Base-by-base conservation (phyloP, 1,139 yeast species). In the Taphrina deformans region DNA sequence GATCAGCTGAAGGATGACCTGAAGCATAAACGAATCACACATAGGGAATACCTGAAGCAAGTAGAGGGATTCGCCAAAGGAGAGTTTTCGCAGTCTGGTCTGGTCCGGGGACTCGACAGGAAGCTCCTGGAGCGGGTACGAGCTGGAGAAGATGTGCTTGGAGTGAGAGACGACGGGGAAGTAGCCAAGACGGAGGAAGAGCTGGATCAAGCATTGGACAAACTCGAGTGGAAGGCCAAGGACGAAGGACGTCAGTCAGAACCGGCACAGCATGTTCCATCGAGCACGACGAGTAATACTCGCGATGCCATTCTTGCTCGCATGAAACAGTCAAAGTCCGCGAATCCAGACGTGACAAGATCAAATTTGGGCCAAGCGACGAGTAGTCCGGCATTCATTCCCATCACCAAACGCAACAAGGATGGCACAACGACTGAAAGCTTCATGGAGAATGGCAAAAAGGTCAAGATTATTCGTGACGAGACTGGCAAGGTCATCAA, bases 41-140 rank as follows among this genome's bases (percentile, higher is more conserved):
- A 61, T 6, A 24, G 48, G 38, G 67, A 65, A n/a, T 66, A 65
- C 41, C 55, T 65, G 23, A 51, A 35, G 16, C 50, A 16, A 18
- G 51, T 40, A 23, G 60, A 38, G 33, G 29, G 58, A 4, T 44
- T 55, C 10, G 62, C 59, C 7, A 23, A 35, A n/a, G 68, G 68
- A 7, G 60, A 60, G 18, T 26, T 66, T 23, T 55, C 21, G 1
- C 51, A 48, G 9, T 41, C 67, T 1, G 64, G 65, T 7, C 26
- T 52, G 18, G 68, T 66, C 5, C 58, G 67, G 2, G 68, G 68
- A 5, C 53, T 66, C 7, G 68, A 66, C 23, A 29, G 66, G 24
- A 58, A 45, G 18, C 61, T 66, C 16, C 46, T 66, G 14, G 65
- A 44, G 10, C 61, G 59, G 4, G 65, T 65, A n/a, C 27, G 55